Evolutionary conservation across 352 stramenopile genomes (phyloP).

Genomic region (Pythium myriotylum): DNA sequence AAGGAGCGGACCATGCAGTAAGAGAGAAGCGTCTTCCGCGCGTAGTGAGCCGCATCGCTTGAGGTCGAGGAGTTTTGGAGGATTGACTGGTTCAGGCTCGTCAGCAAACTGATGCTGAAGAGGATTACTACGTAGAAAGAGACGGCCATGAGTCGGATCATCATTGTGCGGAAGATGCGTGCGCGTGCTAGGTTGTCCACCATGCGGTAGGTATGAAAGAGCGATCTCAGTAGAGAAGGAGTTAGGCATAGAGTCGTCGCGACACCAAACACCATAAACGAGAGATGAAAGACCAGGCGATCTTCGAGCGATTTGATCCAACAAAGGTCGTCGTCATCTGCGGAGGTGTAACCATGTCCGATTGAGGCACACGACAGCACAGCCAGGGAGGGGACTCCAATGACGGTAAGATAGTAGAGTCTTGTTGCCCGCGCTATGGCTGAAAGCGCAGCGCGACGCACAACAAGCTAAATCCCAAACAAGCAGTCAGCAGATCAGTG

Average conservation of each 20-base stretch:
- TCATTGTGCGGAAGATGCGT: slow-evolving; percentile 32
- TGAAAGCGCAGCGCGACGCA: slow-evolving; percentile 25
- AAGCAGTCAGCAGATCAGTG: neutral
- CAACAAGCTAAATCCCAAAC: slow-evolving; percentile 22
- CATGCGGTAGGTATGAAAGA: slow-evolving; percentile 30
- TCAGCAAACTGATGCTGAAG: slow-evolving; percentile 27
- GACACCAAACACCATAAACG: slow-evolving; percentile 32
- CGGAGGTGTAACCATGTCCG: slow-evolving; percentile 27
- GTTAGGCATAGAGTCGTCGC: slow-evolving; percentile 22
- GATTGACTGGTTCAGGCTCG: slow-evolving; percentile 19
- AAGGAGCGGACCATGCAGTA: slow-evolving; percentile 26
- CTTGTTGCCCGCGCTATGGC: slow-evolving; percentile 20
- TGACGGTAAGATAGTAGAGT: slow-evolving; percentile 23
- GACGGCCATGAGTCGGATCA: slow-evolving; percentile 33
- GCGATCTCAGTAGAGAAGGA: slow-evolving; percentile 13
- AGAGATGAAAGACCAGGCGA: slow-evolving; percentile 33
- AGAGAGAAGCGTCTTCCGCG: slow-evolving; percentile 8
- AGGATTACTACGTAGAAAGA: slow-evolving; percentile 33
- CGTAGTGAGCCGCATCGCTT: slow-evolving; percentile 5
- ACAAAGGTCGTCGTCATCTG: slow-evolving; percentile 32
- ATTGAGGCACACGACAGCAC: slow-evolving; percentile 22
- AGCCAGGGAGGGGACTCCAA: slow-evolving; percentile 21
- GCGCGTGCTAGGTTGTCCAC: slow-evolving; percentile 15
- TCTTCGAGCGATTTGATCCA: slow-evolving; percentile 33
- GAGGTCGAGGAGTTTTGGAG: neutral